Evolutionary conservation across 306 rosid genomes (phyloP), one percentile per base, ranked within the genome.

Genomic region (Castanea mollissima): DNA sequence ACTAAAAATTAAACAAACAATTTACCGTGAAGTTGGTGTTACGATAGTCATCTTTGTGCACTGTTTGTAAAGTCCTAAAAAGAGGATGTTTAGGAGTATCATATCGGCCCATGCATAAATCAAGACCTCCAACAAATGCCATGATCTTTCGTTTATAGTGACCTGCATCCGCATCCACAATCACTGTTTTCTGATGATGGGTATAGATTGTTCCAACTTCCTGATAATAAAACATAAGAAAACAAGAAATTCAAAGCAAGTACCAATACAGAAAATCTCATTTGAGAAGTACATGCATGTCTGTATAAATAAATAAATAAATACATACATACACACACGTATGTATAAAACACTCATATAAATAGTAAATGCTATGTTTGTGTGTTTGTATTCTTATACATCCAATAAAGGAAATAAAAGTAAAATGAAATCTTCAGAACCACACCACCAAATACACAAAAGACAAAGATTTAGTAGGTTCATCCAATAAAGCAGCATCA

Each of bases 71-170:
- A 58, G 95, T 90, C 79, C 88, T 84, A 74, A 90, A 83, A 76
- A 94, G 34, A 68, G 87, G 84, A 87, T 94, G 99, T 4, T 79
- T 63, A 3, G 94, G 97, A 25, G 93, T 85, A 77, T 94, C 99
- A 41, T 94, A 92, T 78, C 97, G 89, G 6, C 99, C 99, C 32
- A 64, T 67, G 81, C 97, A 90, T 65, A 94, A 81, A 83, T 94
- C 98, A 84, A 94, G 97, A 56, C 98, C 98, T 81, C 98, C 98
- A 41, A 94, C 90, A 82, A 92, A 94, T 71, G 97, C 94, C 70
- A 69, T 25, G 78, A 94, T 90, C 86, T 94, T 90, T 87, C 98
- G 84, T 84, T 69, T 87, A 71, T 83, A 6, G 10, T 92, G 83
- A 12, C 91, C 97, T 19, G 91, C 95, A 85, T 94, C 97, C 60